Conservation (phyloP, 2,329 filamentous ascomycete genomes). For the Fusarium oxysporum region DNA sequence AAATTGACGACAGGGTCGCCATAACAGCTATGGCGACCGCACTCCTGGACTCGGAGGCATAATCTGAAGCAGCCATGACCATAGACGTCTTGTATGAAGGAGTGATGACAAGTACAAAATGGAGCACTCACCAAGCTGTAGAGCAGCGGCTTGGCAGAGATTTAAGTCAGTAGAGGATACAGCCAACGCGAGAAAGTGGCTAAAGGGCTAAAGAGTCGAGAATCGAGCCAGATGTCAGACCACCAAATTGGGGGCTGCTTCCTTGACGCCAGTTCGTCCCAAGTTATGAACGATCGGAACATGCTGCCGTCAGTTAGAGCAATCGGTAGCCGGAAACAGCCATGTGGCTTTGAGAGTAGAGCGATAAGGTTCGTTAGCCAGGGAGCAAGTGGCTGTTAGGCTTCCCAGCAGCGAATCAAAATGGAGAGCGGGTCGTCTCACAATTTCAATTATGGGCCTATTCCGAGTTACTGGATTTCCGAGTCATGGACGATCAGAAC, state of each 20-base stretch:
- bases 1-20: not conserved
- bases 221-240: not conserved
- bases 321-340: not conserved
- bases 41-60: not conserved
- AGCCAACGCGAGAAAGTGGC: not conserved
- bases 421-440: not conserved
- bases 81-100: not conserved
- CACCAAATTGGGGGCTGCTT: not conserved
- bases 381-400: not conserved
- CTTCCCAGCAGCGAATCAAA: not conserved
- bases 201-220: not conserved
- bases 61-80: not conserved
- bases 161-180: not conserved
- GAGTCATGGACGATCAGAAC: not conserved
- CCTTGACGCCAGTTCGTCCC: not conserved
- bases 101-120: not conserved
- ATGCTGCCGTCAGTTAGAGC: not conserved
- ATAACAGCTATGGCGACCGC: not conserved
- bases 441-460: not conserved
- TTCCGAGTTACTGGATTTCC: not conserved
- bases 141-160: not conserved
- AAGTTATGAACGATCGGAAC: not conserved
- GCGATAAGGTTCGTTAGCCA: not conserved
- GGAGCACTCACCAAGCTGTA: too few species aligned
- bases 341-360: not conserved